Evolutionary conservation across 768 basidiomycete genomes (phyloP), one percentile per base, ranked within the genome.

Genomic region (Coprinopsis sp.): DNA sequence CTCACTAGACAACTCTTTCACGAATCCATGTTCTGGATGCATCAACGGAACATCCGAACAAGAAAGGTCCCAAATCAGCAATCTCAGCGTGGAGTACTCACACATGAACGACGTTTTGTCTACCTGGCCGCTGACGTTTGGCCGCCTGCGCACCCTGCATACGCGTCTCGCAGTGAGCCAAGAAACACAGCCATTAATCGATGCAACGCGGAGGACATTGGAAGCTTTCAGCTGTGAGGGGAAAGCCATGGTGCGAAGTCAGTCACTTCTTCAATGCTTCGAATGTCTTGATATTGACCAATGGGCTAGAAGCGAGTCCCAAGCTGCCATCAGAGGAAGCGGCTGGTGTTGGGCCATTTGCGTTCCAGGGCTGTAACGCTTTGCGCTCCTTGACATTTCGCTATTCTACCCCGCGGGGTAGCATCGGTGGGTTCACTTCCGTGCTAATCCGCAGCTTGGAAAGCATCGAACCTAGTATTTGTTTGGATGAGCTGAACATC

Each of bases 221-320:
- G 27, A 42, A 21, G 40, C 27, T 14, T 42, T 42, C 40, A 42
- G 40, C 18, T 42, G 40, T 18, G 27, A 30, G 19, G 40, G 40
- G 14, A 42, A 42, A 30, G 40, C 40, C 14, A 42, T 42, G 40
- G 16, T 8, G 8, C 8, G 27, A 8, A 12, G 40, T 42, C 27
- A 4, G 40, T 42, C 4, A 13, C 25, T 39, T 18, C 16, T 36
- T 5, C 14, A 6, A n/a, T n/a, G n/a, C 37, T 10, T 39, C 25
- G 34, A 8, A 37, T 37, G 6, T 39, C 19, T 39, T 6, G 7
- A 7, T 37, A 11, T n/a, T n/a, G n/a, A n/a, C n/a, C n/a, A n/a
- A n/a, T n/a, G n/a, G n/a, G n/a, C n/a, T n/a, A n/a, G n/a, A n/a
- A n/a, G n/a, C n/a, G n/a, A n/a, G n/a, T n/a, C n/a, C n/a, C n/a